Conservation (phyloP, 2,329 filamentous ascomycete genomes). For the Acephala macrosclerotiorum region DNA sequence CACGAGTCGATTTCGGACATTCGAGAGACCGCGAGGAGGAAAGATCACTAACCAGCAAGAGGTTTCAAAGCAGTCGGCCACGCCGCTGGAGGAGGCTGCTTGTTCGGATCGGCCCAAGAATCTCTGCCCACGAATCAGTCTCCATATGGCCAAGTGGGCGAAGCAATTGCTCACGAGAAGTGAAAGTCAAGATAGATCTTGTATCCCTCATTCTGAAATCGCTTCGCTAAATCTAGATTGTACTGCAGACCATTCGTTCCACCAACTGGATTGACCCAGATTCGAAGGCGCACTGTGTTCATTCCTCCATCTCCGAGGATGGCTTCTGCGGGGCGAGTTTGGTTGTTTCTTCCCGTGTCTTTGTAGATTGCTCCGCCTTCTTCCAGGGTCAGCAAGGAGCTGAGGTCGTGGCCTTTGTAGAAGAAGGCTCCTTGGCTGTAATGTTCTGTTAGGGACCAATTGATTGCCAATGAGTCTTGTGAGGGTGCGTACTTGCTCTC, state of each 20-base stretch:
- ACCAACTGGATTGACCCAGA: constrained; percentile 73
- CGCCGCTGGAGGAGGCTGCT: constrained; percentile 68
- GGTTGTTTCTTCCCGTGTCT: constrained; percentile 45
- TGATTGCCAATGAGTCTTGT: not conserved
- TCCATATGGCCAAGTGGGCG: not conserved
- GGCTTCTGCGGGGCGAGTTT: constrained; percentile 59
- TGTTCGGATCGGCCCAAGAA: constrained; percentile 72
- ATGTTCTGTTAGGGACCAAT: not conserved
- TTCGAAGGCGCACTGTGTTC: constrained; percentile 72
- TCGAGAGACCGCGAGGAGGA: not conserved
- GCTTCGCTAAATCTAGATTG: constrained; percentile 69
- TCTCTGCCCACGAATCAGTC: constrained; percentile 52
- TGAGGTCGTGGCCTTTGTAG: constrained; percentile 50
- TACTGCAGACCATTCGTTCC: constrained; percentile 74
- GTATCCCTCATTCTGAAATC: constrained; percentile 67
- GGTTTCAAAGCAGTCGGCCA: constrained; percentile 67
- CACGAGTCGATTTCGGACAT: not conserved
- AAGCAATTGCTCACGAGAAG: no score
- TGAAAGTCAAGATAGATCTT: constrained; percentile 67
- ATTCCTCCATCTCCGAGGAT: constrained; percentile 69
- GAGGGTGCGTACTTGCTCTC: not conserved
- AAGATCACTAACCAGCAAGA: constrained; percentile 45
- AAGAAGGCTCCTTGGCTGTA: constrained; percentile 32
- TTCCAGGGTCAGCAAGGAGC: constrained; percentile 47
- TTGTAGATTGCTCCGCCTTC: constrained; percentile 47